Evolutionary conservation across 176 grass and related monocot genomes (phyloP), one percentile per base, ranked within the genome.

Genomic region (Pontederia paniculata): DNA sequence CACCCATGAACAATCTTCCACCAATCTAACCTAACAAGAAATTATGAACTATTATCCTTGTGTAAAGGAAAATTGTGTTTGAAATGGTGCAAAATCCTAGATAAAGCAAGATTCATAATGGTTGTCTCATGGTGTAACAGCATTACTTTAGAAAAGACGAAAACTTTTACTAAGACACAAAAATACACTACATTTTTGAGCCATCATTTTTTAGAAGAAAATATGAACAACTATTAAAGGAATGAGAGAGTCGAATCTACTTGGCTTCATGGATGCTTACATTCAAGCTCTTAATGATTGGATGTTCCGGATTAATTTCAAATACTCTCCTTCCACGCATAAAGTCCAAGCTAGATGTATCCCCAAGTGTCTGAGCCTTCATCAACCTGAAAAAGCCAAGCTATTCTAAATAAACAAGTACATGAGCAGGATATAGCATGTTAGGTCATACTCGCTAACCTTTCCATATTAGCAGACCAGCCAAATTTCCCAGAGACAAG

Each of bases 381-480:
- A 98, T 98, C 58, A 98, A 65, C 77, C 93, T 98, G 49, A 66
- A 45, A 73, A 13, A 23, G 54, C 46, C 21, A 47, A 44, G 6
- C 47, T 59, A 51, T 54, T 20, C 60, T 58, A 46, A 37, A 54
- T 61, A 53, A 61, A 25, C 2, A 43, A 62, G 23, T 37, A 23
- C 21, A 9, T 69, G 15, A 28, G 16, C 19, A 4, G 49, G 10
- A 28, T 54, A 53, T 2, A 23, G 10, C 8, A 45, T 1, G n/a
- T 48, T 12, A 73, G 19, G 1, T 21, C 20, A 37, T 8, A 28
- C 10, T 44, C 44, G 51, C 58, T 8, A 51, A 91, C 93, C 86
- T 88, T 60, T 98, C 86, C 93, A 98, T 98, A 60, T 98, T 98
- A 57, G 93, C 93, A 57, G 93, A 98, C 93, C 93, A 98, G 45